phyloP scores from a whole-genome alignment of 129 eudicot genomes.

The Artemisia annua region DNA sequence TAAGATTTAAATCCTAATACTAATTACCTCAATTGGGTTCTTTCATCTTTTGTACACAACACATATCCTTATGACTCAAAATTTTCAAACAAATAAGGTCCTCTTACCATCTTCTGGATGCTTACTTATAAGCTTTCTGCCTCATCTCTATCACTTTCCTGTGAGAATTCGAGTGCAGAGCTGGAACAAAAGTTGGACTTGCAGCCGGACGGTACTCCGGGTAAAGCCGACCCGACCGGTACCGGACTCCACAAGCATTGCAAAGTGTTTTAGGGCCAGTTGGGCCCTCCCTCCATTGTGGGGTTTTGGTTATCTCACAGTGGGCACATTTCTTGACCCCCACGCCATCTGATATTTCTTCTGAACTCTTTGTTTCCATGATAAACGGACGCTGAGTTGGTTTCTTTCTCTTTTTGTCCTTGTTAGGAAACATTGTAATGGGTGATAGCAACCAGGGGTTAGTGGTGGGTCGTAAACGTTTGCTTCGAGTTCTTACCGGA shows the following conservation, averaged over 20 bases:
- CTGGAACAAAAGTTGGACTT: constrained; percentile 75
- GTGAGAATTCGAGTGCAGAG: constrained; percentile 76
- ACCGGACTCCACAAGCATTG: constrained; percentile 87
- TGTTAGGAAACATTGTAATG: constrained; percentile 32
- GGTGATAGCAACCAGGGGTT: constrained; percentile 48
- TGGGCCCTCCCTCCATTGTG: constrained; percentile 94
- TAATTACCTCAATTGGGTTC: constrained; percentile 30
- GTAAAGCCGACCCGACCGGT: constrained; percentile 69
- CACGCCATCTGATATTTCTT: constrained; percentile 19
- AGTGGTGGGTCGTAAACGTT: constrained; percentile 46
- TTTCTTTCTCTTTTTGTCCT: constrained; percentile 40
- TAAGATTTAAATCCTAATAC: constrained; percentile 36
- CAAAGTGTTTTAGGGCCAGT: constrained; percentile 80
- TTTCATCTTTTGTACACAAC: constrained; percentile 36
- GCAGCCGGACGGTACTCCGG: constrained; percentile 91
- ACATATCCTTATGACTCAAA: constrained; percentile 24
- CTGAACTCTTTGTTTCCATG: constrained; percentile 19
- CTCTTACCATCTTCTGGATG: constrained; percentile 23
- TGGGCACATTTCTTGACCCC: constrained; percentile 63
- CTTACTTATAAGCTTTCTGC: constrained; percentile 33
- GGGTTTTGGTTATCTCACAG: constrained; percentile 72
- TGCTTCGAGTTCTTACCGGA: constrained; percentile 58
- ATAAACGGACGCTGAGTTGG: constrained; percentile 17
- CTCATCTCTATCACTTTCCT: constrained; percentile 80
- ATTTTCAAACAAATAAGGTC: constrained; percentile 30